Conservation (phyloP, 352 stramenopile species). For the Discostella stelligera region DNA sequence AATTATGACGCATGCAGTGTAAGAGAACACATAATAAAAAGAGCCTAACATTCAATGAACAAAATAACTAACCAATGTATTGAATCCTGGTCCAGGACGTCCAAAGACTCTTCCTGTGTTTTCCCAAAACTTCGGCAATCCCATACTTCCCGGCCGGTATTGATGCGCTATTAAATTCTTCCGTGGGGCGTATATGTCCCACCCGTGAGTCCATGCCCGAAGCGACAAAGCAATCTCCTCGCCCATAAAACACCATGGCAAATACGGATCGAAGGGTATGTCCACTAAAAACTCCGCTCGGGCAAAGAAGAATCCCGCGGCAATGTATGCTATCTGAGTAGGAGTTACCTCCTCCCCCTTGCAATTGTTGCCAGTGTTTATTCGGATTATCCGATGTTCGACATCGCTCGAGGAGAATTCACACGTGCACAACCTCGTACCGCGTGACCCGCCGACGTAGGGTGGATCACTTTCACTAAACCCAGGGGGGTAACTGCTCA, state of each 20-base stretch:
- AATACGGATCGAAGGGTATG: conserved; percentile 85
- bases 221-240: conserved; percentile 84
- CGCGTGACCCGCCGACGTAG: conserved; percentile 56
- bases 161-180: conserved; percentile 83
- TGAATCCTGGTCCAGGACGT: conserved; percentile 54
- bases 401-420: conserved; percentile 51
- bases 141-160: conserved; percentile 80
- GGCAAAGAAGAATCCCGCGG: conserved; percentile 85
- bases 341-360: conserved; percentile 9
- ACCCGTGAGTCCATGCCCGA: conserved; percentile 78
- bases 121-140: conserved; percentile 86
- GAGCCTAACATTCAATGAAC: not conserved
- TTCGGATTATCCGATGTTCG: conserved; percentile 79
- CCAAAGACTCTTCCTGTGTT: conserved; percentile 72
- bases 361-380: conserved; percentile 59
- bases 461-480: conserved; percentile 47
- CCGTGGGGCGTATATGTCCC: conserved; percentile 80
- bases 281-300: conserved; percentile 77
- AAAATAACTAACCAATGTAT: conserved; percentile 44
- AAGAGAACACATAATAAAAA: not conserved
- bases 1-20: not conserved
- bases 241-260: conserved; percentile 87
- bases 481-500: conserved; percentile 63
- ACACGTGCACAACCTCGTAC: conserved; percentile 57
- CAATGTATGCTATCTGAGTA: conserved; percentile 78